phyloP scores from a whole-genome alignment of 352 stramenopile genomes.

The Globisporangium cylindrosporum region DNA sequence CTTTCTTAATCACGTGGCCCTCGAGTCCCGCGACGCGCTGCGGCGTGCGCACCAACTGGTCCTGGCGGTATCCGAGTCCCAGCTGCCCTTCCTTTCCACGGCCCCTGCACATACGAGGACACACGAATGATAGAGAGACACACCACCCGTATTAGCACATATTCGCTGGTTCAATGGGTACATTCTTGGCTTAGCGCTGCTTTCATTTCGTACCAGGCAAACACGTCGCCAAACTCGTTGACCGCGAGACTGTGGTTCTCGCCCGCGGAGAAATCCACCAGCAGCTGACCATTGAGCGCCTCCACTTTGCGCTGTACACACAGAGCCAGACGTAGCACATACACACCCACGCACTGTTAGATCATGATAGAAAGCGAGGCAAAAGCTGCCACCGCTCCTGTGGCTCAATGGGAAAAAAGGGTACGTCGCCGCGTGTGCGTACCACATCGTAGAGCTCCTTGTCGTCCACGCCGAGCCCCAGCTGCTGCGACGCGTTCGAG shows the following conservation, averaged over 20 bases:
- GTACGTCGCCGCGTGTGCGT: not conserved
- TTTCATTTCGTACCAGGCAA: constrained; percentile 45
- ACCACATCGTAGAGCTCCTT: constrained; percentile 63
- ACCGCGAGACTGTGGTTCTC: constrained; percentile 74
- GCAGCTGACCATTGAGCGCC: constrained; percentile 47
- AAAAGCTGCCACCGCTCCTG: not conserved
- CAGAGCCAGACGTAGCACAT: not conserved
- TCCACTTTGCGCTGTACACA: constrained; percentile 44
- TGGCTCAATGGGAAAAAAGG: not conserved
- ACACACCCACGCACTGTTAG: not conserved
- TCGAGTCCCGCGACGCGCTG: constrained; percentile 51
- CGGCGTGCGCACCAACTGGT: constrained; percentile 34
- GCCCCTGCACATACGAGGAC: constrained; percentile 28
- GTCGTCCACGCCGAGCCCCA: constrained; percentile 47
- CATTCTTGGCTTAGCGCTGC: not conserved
- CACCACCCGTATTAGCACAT: not conserved
- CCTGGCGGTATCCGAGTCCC: constrained; percentile 36
- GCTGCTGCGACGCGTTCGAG: constrained; percentile 67
- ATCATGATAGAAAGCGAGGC: not conserved
- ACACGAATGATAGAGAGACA: not conserved
- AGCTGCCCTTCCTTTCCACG: constrained; percentile 70
- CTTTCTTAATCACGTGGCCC: constrained; percentile 59
- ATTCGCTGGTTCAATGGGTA: not conserved
- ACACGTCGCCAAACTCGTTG: constrained; percentile 81
- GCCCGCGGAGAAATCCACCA: constrained; percentile 72